Evolutionary conservation across 352 stramenopile species (phyloP).

Genomic region (Phytophthora podocarpi): DNA sequence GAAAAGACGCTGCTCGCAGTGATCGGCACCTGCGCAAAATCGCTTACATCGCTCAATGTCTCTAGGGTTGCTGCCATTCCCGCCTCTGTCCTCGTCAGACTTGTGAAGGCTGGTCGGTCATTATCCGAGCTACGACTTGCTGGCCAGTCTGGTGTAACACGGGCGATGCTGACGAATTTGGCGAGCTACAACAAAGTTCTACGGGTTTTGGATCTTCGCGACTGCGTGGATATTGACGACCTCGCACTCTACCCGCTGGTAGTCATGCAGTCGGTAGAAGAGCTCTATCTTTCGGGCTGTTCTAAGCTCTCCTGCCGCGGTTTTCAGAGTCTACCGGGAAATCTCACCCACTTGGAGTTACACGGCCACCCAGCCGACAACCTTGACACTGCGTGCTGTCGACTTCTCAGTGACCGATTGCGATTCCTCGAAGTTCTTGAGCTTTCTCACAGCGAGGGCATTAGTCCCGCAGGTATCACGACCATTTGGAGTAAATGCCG

Average conservation of each 20-base stretch:
- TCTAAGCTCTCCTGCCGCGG: slow-evolving; percentile 37
- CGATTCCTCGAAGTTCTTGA: slow-evolving; percentile 50
- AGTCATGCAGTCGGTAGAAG: slow-evolving; percentile 60
- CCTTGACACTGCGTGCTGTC: slow-evolving; percentile 42
- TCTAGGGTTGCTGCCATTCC: slow-evolving; percentile 35
- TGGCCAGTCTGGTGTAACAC: slow-evolving; percentile 47
- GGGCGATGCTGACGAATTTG: slow-evolving; percentile 51
- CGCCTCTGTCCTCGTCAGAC: slow-evolving; percentile 31
- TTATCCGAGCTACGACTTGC: slow-evolving; percentile 40
- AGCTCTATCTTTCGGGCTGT: slow-evolving; percentile 54
- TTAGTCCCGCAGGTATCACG: slow-evolving; percentile 34
- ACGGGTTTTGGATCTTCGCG: slow-evolving; percentile 56
- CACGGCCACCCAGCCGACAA: slow-evolving; percentile 26
- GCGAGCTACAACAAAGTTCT: slow-evolving; percentile 62
- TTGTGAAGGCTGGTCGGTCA: slow-evolving; percentile 42
- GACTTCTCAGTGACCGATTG: slow-evolving; percentile 32
- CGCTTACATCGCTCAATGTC: slow-evolving; percentile 40
- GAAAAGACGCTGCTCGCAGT: slow-evolving; percentile 44
- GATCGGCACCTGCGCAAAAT: slow-evolving; percentile 33
- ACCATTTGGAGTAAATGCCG: slow-evolving; percentile 42
- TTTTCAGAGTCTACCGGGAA: slow-evolving; percentile 49
- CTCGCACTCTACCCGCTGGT: slow-evolving; percentile 64
- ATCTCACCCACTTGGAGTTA: slow-evolving; percentile 45
- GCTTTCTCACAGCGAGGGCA: slow-evolving; percentile 35
- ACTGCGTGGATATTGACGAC: slow-evolving; percentile 59